These are phyloP conservation scores for Tubosaeta sp. DNA, from an alignment of 768 basidiomycete genomes.

Conservation along the genomic window DNA sequence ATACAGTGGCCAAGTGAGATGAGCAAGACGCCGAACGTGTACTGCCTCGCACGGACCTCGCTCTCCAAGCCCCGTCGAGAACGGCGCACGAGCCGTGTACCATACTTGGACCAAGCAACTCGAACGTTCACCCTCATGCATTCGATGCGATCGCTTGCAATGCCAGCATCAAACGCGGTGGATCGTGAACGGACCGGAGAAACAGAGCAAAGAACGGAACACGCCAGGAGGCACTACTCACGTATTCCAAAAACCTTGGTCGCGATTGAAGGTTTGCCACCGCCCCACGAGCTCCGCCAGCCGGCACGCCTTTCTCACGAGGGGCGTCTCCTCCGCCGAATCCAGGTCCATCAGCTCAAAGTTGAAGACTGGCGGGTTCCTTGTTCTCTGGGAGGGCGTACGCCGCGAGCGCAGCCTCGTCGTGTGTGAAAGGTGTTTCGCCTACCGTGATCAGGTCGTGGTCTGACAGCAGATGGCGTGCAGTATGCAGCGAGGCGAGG, in stretches of 20 bases:
- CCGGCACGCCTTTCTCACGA: constrained; percentile 46
- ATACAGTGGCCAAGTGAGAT: constrained; percentile 1
- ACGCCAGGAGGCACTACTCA: constrained; percentile 36
- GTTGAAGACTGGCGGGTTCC: constrained; percentile 61
- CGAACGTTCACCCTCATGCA: constrained; percentile 10
- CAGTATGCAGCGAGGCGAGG: neutral
- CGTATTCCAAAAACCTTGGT: constrained; percentile 66
- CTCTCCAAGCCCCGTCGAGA: constrained; percentile 10
- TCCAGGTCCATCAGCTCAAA: constrained; percentile 64
- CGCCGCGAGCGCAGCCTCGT: constrained; percentile 45
- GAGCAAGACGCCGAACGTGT: constrained; percentile 15
- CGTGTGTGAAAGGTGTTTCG: constrained; percentile 57
- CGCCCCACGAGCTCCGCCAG: constrained; percentile 43
- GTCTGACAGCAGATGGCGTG: constrained; percentile 29
- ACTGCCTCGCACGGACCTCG: constrained; percentile 19
- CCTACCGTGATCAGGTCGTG: constrained; percentile 63
- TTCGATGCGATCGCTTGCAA: constrained; percentile 8
- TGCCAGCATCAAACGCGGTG: neutral
- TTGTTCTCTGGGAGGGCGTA: constrained; percentile 56
- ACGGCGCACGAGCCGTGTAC: neutral
- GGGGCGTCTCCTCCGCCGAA: constrained; percentile 37
- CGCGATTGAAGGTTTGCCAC: constrained; percentile 58
- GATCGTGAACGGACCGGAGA: neutral
- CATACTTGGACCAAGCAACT: neutral
- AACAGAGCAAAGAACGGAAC: no score